Evolutionary conservation across 2,329 filamentous ascomycete species (phyloP), one percentile per base, ranked within the genome.

Genomic region (Pseudogymnoascus sp.): DNA sequence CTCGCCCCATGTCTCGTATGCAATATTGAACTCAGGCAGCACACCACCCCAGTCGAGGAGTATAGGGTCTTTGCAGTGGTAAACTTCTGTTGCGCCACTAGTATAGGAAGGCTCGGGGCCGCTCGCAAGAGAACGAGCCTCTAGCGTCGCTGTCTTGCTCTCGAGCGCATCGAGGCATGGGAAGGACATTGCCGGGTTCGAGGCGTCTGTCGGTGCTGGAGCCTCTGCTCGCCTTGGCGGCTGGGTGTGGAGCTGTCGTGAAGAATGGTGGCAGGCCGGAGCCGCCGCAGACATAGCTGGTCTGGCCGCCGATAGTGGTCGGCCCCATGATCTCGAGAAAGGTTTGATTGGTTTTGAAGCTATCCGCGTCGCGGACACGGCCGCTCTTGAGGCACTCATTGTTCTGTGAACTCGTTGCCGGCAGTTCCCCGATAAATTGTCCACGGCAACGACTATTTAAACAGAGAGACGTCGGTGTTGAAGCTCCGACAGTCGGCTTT

Each of bases 61-160:
- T 14, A 97, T 78, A 0, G 92, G 87, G 21, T 91, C 81, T 6
- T 82, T 71, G 69, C 88, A 94, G 72, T 86, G 87, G 76, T 90
- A 97, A 31, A 79, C 82, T 67, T 90, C 83, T 61, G 94, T 92
- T n/a, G 85, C 86, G 63, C 94, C 94, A 53, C 89, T 88, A 0
- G 93, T 97, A 75, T 99, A 99, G 1, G 91, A 91, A 0, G 94
- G 94, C 73, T 99, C 94, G 1, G 93, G 93, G 0, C 93, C 93
- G 56, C 86, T 87, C 14, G 85, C 83, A 59, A 88, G 80, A 38
- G 88, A 90, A 63, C 79, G 79, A 14, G 84, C 82, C 68, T 84
- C 83, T 56, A 97, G 85, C 8, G 80, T 88, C 4, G 89, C 89
- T 0, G 93, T 91, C 66, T 88, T 87, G 37, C 82, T 84, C 72